Base-by-base conservation (phyloP, 1,284 basidiomycete genomes). In the Ceratobasidium sp. region DNA sequence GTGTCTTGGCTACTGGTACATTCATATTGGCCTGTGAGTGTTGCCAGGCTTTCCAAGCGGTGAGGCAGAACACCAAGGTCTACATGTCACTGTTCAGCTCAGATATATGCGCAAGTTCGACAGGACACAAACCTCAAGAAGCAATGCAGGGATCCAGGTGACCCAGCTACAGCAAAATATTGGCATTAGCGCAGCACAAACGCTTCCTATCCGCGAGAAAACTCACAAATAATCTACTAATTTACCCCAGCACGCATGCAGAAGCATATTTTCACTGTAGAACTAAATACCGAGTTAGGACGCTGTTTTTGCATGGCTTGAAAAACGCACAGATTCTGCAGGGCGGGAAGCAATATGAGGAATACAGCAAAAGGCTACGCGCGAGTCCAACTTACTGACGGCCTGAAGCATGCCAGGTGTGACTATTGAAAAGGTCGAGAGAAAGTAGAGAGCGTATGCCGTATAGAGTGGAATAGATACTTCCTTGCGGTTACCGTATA, bases 181-280 rank as follows among this genome's bases (percentile, higher is more conserved):
- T 13, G 1, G 26, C 5, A 11, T 23, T 18, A 66, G 32, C 2
- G 21, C 6, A 35, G n/a, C 14, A 18, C 6, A 35, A 3, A 5
- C 35, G 7, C 9, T 38, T 9, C 16, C 2, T 18, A 55, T 32
- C 7, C 7, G 16, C n/a, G 32, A 18, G 23, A 1, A n/a, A 2
- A 38, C 63, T 41, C 38, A 66, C 63, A 66, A 54, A 41, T 66
- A 66, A 14, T 50, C 30, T 13, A 43, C 38, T 18, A 66, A 28
- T 66, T 66, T 13, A 32, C 63, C 63, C 63, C 63, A 66, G 18
- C 63, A 66, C 16, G 50, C 63, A 41, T 66, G 63, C 11, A 66
- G 49, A 11, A 66, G 23, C 16, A 35, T 13, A 18, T 66, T 66
- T 18, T 66, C 63, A 13, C 46, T 47, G 28, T 66, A 66, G n/a